These are phyloP conservation scores for Davidsoniella virescens DNA, from an alignment of 2,329 filamentous ascomycete species.

Conservation along the genomic window DNA sequence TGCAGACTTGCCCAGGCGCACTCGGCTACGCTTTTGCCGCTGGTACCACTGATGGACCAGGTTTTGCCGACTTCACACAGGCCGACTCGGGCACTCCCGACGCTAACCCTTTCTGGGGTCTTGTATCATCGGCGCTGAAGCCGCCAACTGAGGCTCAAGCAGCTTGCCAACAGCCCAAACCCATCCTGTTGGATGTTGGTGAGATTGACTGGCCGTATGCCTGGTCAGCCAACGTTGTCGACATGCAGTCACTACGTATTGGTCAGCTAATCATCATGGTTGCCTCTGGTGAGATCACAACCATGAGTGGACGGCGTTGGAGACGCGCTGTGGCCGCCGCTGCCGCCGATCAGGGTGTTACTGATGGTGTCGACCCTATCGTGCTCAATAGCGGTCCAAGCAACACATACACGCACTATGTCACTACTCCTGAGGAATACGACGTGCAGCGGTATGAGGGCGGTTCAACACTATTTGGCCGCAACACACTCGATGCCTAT, in stretches of 20 bases:
- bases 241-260: constrained; percentile 68
- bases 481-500: constrained; percentile 69
- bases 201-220: constrained; percentile 57
- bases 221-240: constrained; percentile 80
- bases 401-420: constrained; percentile 57
- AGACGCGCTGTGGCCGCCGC: constrained; percentile 47
- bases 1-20: constrained; percentile 66
- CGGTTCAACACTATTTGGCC: constrained; percentile 74
- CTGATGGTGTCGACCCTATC: constrained; percentile 32
- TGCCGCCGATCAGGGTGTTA: constrained; percentile 26
- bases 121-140: constrained; percentile 55
- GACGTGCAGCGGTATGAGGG: constrained; percentile 76
- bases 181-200: constrained; percentile 74
- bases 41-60: constrained; percentile 77
- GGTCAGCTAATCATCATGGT: constrained; percentile 74
- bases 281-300: constrained; percentile 75
- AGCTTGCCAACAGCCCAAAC: constrained; percentile 64
- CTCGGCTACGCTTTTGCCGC: constrained; percentile 82
- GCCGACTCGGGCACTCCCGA: constrained; percentile 54
- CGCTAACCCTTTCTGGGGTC: constrained; percentile 59
- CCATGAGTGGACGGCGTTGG: constrained; percentile 84
- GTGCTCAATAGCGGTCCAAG: constrained; percentile 76
- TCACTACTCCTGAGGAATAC: constrained; percentile 17
- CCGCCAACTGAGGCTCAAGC: constrained; percentile 52
- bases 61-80: constrained; percentile 80